A percentile compares a stretch with the other conserved stretches of the same genome.
phyloP scores from a whole-genome alignment of 176 grass and related monocot species.

The Chrysopogon serrulatus region DNA sequence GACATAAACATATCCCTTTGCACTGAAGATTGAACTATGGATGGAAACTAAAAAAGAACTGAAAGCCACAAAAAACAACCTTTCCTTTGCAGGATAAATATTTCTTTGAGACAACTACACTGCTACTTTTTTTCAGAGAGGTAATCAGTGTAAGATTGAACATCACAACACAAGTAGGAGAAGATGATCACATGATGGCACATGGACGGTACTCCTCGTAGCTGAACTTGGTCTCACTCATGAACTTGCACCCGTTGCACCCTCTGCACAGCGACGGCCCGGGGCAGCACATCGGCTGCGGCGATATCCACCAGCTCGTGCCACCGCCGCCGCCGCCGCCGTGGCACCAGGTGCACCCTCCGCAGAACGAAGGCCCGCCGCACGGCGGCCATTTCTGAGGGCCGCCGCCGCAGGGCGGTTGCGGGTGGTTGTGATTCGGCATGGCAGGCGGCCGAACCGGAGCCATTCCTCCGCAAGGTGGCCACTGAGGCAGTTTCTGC shows the following conservation, averaged over 20 bases:
- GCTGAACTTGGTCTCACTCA: slow-evolving; percentile 38
- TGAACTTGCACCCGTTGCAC: slow-evolving; percentile 48
- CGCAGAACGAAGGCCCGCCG: slow-evolving; percentile 27
- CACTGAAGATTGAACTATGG: neutral
- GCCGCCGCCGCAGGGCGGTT: neutral
- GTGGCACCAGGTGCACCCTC: slow-evolving; percentile 35
- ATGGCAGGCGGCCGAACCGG: neutral
- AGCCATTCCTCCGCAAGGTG: neutral
- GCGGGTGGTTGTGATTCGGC: neutral
- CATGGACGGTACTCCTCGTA: slow-evolving; percentile 53
- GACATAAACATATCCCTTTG: neutral
- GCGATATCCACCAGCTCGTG: neutral
- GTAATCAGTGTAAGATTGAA: neutral
- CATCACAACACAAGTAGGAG: neutral
- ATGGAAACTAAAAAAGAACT: neutral
- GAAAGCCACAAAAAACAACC: neutral
- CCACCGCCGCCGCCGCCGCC: neutral
- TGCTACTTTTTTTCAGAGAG: neutral
- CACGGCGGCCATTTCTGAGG: slow-evolving; percentile 20
- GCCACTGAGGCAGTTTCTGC: neutral
- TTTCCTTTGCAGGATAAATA: neutral
- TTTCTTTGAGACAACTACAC: neutral
- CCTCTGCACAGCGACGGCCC: slow-evolving; percentile 33
- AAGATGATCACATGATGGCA: slow-evolving; percentile 37
- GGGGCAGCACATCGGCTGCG: slow-evolving; percentile 25